Evolutionary conservation across 2,329 filamentous ascomycete genomes (phyloP).

Genomic region (Paecilomyces niveus): DNA sequence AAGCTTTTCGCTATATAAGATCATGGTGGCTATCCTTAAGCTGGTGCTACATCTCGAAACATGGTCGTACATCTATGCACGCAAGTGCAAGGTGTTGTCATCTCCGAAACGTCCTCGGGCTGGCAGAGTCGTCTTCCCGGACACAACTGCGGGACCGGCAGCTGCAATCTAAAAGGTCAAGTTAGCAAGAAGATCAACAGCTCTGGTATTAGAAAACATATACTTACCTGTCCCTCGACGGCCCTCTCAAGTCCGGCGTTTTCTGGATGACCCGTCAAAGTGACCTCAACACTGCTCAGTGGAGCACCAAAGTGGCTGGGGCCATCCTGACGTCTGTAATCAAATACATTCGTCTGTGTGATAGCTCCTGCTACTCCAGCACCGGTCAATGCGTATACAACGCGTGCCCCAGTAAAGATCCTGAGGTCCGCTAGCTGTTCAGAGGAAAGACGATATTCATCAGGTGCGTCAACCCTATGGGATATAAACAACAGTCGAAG

Average conservation of each 20-base stretch:
- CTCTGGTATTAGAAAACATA: neutral
- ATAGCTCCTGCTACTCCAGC: conserved; percentile 80
- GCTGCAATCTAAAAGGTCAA: conserved; percentile 56
- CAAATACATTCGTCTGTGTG: conserved; percentile 79
- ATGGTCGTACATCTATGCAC: neutral
- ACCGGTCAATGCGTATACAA: conserved; percentile 79
- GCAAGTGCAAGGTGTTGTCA: conserved; percentile 64
- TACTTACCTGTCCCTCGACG: conserved; percentile 55
- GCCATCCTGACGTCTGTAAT: conserved; percentile 58
- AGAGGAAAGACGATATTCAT: conserved; percentile 58
- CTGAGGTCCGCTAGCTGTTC: conserved; percentile 71
- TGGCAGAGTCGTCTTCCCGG: conserved; percentile 57
- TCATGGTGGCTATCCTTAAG: neutral
- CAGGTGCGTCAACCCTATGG: conserved; percentile 58
- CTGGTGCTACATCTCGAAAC: neutral
- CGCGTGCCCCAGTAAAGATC: conserved; percentile 68
- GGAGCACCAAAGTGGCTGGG: conserved; percentile 74
- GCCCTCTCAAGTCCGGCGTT: conserved; percentile 30
- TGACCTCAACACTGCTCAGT: conserved; percentile 69
- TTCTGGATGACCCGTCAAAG: conserved; percentile 44
- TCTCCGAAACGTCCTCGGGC: conserved; percentile 58
- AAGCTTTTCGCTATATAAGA: neutral
- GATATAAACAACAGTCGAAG: conserved; percentile 76
- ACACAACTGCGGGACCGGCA: conserved; percentile 65
- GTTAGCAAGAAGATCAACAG: conserved; percentile 7